A percentile compares a stretch with the other conserved stretches of the same genome.
Conservation (phyloP, 805 yeast species). For the Candida adriatica region DNA sequence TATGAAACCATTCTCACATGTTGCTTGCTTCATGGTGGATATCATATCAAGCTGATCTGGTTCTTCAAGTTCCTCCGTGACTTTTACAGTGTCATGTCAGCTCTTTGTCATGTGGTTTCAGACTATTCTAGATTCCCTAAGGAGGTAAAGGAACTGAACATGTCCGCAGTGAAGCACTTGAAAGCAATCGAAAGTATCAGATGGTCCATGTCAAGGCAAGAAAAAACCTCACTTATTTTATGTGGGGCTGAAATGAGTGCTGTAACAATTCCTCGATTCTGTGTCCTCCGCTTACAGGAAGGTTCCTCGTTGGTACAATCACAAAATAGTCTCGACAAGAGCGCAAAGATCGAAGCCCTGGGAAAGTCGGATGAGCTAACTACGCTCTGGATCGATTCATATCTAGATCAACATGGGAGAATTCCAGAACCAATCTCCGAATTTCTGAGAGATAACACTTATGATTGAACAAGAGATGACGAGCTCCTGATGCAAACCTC, state of each 20-base stretch:
- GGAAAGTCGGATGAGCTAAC: constrained; percentile 6
- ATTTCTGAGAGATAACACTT: constrained; percentile 2
- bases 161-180: neutral
- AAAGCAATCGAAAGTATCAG: constrained; percentile 2
- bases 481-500: too few species aligned
- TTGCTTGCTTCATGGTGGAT: constrained; percentile 36
- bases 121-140: constrained; percentile 2
- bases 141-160: constrained; percentile 1
- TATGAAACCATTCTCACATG: constrained; percentile 37
- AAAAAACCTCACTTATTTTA: neutral
- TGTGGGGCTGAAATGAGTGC: neutral
- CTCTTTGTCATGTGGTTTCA: neutral
- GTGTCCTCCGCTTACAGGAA: neutral
- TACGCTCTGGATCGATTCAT: constrained; percentile 9
- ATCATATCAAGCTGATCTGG: constrained; percentile 35
- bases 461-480: neutral
- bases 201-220: constrained; percentile 3
- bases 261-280: constrained; percentile 1
- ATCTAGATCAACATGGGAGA: constrained; percentile 2
- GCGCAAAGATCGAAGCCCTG: constrained; percentile 1
- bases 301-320: constrained; percentile 1
- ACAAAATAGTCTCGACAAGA: neutral
- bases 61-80: constrained; percentile 33
- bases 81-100: constrained; percentile 15
- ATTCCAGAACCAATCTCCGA: constrained; percentile 4